Percentiles rank a stretch among this genome's conserved stretches.
Evolutionary conservation across 108 stramenopile species (phyloP).

Genomic region (Nitzschia sp.): DNA sequence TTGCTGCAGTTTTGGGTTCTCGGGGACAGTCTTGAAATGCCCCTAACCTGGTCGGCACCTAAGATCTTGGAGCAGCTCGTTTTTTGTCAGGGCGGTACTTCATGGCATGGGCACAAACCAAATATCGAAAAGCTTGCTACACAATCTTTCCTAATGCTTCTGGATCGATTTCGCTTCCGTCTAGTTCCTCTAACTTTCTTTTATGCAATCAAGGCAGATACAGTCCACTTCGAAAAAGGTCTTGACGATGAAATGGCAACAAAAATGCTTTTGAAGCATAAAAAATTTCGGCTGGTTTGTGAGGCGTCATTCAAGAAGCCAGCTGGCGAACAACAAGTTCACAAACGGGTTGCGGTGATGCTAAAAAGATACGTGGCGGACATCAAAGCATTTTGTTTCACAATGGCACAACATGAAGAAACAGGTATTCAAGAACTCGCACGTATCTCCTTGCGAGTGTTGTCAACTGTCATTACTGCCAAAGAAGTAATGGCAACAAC

Average conservation of each 20-base stretch:
- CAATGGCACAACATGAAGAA: constrained; percentile 13
- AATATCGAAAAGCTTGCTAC: constrained; percentile 14
- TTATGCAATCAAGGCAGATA: not conserved
- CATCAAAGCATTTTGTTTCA: constrained; percentile 17
- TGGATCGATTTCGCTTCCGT: constrained; percentile 15
- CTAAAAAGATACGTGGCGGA: constrained; percentile 16
- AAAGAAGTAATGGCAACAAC: constrained; percentile 10
- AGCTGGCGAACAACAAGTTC: not conserved
- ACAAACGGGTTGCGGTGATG: not conserved
- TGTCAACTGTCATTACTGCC: constrained; percentile 5
- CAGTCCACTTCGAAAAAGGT: not conserved
- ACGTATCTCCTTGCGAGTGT: not conserved
- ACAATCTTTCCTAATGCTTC: not conserved
- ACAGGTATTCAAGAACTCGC: not conserved
- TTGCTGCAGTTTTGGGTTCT: constrained; percentile 54
- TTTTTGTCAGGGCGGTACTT: not conserved
- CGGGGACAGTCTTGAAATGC: constrained; percentile 31
- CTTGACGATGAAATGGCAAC: too few relatives aligned
- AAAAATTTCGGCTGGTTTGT: not conserved
- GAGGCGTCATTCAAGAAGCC: not conserved
- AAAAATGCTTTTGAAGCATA: not conserved
- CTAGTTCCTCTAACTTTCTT: constrained; percentile 28
- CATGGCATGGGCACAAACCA: constrained; percentile 10
- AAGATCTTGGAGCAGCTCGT: constrained; percentile 12
- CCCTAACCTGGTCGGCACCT: constrained; percentile 59